A percentile compares a stretch with the other conserved stretches of the same genome.
These are phyloP conservation scores for Primulina eburnea DNA, from an alignment of 257 asterid genomes.

Conservation along the genomic window DNA sequence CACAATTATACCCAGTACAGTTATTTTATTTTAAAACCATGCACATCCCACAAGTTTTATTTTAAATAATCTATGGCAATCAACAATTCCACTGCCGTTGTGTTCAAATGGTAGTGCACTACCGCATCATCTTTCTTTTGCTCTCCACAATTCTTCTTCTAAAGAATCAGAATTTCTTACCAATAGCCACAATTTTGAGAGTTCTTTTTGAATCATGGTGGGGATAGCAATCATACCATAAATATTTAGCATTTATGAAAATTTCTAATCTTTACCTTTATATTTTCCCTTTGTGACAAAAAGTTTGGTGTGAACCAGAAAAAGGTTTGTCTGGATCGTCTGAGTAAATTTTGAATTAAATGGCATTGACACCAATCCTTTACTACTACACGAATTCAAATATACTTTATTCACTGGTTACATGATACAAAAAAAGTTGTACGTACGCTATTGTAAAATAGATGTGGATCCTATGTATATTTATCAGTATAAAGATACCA, in stretches of 20 bases:
- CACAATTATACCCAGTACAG: no score
- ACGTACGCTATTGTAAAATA: no score
- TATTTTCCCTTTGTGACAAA: conserved; percentile 38
- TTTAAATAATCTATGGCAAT: background rate
- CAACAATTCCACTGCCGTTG: no score
- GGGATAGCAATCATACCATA: conserved; percentile 16
- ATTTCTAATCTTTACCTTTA: conserved; percentile 28
- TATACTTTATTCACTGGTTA: background rate
- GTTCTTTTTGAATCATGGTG: conserved; percentile 11
- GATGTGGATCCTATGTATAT: background rate
- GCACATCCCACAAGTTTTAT: no score
- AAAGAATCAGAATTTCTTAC: conserved; percentile 31
- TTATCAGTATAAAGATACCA: background rate
- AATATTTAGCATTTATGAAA: conserved; percentile 16
- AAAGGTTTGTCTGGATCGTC: conserved; percentile 27
- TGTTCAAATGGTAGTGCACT: background rate
- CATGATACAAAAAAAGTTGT: background rate
- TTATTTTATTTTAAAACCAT: no score
- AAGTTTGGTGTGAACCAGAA: conserved; percentile 33
- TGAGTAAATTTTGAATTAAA: background rate
- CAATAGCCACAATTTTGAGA: background rate
- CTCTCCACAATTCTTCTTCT: conserved; percentile 4
- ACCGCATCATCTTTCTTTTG: background rate
- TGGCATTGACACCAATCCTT: background rate
- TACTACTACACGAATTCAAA: no score